phyloP scores from a whole-genome alignment of 805 yeast species.

The Cyberlindnera euphorbiiphila region DNA sequence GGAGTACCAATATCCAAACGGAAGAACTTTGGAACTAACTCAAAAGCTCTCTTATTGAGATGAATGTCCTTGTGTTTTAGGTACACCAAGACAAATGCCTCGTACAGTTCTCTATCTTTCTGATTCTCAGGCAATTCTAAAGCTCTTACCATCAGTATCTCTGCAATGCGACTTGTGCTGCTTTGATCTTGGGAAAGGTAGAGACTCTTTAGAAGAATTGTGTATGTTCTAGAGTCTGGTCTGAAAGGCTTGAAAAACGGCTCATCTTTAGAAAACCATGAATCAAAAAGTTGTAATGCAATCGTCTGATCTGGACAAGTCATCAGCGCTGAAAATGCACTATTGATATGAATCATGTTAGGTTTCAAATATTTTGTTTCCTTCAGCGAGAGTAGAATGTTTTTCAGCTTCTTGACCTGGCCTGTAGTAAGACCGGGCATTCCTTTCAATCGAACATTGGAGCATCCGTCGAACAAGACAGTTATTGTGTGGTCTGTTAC shows the following conservation, averaged over 20 bases:
- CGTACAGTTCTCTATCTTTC: conserved; percentile 20
- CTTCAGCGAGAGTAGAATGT: conserved; percentile 30
- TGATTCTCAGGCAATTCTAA: conserved; percentile 8
- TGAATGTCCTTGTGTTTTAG: conserved; percentile 14
- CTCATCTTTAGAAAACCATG: conserved; percentile 20
- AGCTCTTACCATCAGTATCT: conserved; percentile 10
- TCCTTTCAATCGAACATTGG: conserved; percentile 28
- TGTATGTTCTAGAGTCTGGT: conserved; percentile 34
- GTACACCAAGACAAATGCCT: conserved; percentile 19
- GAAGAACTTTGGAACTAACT: conserved; percentile 19
- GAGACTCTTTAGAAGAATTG: conserved; percentile 25
- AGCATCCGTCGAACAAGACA: conserved; percentile 43
- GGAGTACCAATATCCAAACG: conserved; percentile 12
- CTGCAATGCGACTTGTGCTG: background rate
- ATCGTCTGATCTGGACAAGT: conserved; percentile 36
- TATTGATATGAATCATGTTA: conserved; percentile 41
- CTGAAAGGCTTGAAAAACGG: conserved; percentile 21
- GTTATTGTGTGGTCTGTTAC: conserved; percentile 47
- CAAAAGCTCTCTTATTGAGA: conserved; percentile 19
- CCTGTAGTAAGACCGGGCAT: conserved; percentile 29
- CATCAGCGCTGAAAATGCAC: conserved; percentile 42
- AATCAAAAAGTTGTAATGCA: conserved; percentile 38
- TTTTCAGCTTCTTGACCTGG: conserved; percentile 33
- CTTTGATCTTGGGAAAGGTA: conserved; percentile 14
- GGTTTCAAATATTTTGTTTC: conserved; percentile 28